phyloP scores from a whole-genome alignment of 306 rosid genomes.

The Corylus americana region DNA sequence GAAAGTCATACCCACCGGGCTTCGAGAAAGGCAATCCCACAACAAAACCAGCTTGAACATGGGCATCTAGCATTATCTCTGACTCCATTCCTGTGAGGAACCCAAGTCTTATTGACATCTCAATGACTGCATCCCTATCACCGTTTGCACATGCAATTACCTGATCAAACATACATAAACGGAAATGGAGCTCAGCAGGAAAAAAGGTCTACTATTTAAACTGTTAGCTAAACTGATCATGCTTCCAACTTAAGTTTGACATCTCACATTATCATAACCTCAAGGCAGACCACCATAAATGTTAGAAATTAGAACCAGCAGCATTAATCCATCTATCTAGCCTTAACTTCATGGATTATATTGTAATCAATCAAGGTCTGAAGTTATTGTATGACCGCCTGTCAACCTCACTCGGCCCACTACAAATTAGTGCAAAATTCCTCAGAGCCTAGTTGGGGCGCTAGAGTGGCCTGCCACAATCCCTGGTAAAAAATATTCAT shows the following conservation, averaged over 20 bases:
- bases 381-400: no score
- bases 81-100: constrained; percentile 85
- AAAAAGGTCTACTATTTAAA: not conserved
- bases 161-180: constrained; percentile 39
- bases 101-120: constrained; percentile 93
- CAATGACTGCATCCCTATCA: constrained; percentile 65
- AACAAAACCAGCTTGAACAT: constrained; percentile 90
- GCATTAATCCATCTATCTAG: not conserved
- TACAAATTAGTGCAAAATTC: not conserved
- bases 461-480: not conserved
- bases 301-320: not conserved
- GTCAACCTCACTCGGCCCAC: not conserved
- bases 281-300: not conserved
- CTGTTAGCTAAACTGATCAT: no score
- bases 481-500: not conserved
- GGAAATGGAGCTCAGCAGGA: constrained; percentile 13
- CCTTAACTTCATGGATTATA: not conserved
- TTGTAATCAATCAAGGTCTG: not conserved
- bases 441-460: not conserved
- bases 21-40: constrained; percentile 90
- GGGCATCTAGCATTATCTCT: constrained; percentile 89
- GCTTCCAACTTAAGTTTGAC: not conserved
- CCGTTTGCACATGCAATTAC: constrained; percentile 84
- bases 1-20: constrained; percentile 69
- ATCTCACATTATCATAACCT: not conserved